Evolutionary conservation across 768 basidiomycete species (phyloP), one percentile per base, ranked within the genome.

Genomic region (Cystobasidium onofrii): DNA sequence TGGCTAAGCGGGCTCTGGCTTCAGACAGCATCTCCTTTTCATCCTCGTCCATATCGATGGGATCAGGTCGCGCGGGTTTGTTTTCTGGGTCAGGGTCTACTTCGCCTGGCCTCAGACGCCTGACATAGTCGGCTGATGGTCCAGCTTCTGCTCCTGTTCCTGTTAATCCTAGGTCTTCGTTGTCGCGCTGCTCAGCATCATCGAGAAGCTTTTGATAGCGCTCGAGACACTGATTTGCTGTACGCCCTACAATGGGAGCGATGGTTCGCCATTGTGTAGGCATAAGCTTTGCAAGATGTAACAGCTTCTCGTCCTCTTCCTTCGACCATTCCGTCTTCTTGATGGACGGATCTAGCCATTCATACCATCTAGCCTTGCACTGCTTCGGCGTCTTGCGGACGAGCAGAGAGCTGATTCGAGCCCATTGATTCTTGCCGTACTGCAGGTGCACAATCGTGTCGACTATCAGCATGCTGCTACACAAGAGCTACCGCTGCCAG

Each of bases 261-360:
- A 99, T 95, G 27, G 96, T 97, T 33, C 96, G 89, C 96, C 96
- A 99, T 84, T 99, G 96, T 0, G 96, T 98, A 0, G 96, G 96
- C 93, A 98, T 99, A 74, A 98, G 85, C 82, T 97, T 98, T 52
- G 96, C 96, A 27, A 98, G 87, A 81, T 98, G 94, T 13, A 99
- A 85, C 1, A 99, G 86, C 81, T 98, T 99, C 83, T 98, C 96
- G 82, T 99, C 96, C 82, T 99, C 96, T 20, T 90, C 93, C 84
- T 97, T 98, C 57, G 94, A 96, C 96, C 96, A 99, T 81, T 98
- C 96, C 20, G 95, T 97, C 85, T 99, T 99, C 83, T 97, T 97
- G 83, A 98, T 99, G 64, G 92, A 94, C 6, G 96, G 96, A 83
- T 99, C 96, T 62, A 98, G 84, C 96, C 96, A 75, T 70, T 73